Evolutionary conservation across 2,329 filamentous ascomycete genomes (phyloP), one percentile per base, ranked within the genome.

Genomic region (Aphanoascus verrucosus): DNA sequence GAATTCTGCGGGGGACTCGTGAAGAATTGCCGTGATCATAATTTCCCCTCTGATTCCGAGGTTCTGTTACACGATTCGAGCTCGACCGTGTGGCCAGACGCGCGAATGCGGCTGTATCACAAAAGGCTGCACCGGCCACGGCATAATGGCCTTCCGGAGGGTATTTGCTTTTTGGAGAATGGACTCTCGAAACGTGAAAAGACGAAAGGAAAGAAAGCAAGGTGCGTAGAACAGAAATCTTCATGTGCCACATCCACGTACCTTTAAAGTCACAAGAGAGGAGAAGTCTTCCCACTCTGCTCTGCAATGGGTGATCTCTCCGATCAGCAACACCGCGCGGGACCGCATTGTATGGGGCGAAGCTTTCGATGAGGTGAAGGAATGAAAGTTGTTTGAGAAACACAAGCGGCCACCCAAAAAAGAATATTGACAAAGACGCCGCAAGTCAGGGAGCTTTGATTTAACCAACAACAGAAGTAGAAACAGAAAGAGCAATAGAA

Each of bases 271-370:
- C 54, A 70, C 62, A 19, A 70, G 61, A 0, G 68, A 70, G 7
- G 70, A 67, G 8, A 73, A 61, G 19, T 62, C 63, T 56, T 71
- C 63, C 72, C 72, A 74, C 58, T 74, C 70, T 52, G 67, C 65
- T 40, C 68, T 65, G 51, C 69, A 65, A 53, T 74, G 72, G 37
- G 62, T 65, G 57, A 74, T 69, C 12, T 60, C 64, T 44, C 72
- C 72, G 56, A 75, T 74, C 50, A 75, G 62, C n/a, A 75, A 67
- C 43, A 70, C 69, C 35, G 68, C 60, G 61, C 65, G 64, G 31
- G 65, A 57, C 55, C 65, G 56, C 67, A 71, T 71, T 3, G 41
- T 35, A 34, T 23, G 20, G 5, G 7, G n/a, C 20, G 44, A 28
- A 28, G 35, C 3, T 14, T 38, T 38, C 41, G 9, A n/a, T 14